Conservation (phyloP, 495 filamentous ascomycete genomes). For the Aspergillus bertholletiae region DNA sequence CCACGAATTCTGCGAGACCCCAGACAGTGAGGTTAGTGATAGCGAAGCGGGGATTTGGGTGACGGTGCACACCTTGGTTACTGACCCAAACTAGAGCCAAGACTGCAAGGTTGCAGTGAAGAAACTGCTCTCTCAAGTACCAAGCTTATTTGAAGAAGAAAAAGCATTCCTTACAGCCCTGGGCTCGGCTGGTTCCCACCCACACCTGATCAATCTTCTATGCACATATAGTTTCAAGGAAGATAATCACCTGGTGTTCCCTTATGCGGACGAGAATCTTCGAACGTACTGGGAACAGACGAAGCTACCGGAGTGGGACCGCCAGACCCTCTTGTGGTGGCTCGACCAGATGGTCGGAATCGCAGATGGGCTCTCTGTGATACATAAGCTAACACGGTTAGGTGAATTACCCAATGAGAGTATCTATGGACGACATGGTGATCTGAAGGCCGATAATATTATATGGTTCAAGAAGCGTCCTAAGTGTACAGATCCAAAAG, state of each 20-base stretch:
- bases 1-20: neutral
- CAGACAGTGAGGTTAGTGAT: neutral
- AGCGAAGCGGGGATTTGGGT: neutral
- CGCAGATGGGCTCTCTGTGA: slow-evolving; percentile 10
- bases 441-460: slow-evolving; percentile 33
- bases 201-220: slow-evolving; percentile 4
- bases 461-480: slow-evolving; percentile 20
- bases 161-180: neutral
- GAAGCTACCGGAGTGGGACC: neutral
- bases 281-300: slow-evolving; percentile 12
- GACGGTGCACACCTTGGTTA: neutral
- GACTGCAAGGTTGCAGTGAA: slow-evolving; percentile 6
- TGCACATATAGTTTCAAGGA: slow-evolving; percentile 2
- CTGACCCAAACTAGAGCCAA: neutral
- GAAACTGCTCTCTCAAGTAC: neutral
- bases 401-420: slow-evolving; percentile 3
- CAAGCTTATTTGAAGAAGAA: neutral
- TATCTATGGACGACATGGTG: slow-evolving; percentile 16
- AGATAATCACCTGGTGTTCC: slow-evolving; percentile 22
- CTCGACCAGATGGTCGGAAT: slow-evolving; percentile 17
- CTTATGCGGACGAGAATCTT: slow-evolving; percentile 21
- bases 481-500: neutral
- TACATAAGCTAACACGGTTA: slow-evolving; percentile 10
- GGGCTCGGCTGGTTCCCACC: neutral
- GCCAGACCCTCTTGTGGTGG: slow-evolving; percentile 11